Conservation (phyloP, 495 filamentous ascomycete species). For the Patellaria atrata region DNA sequence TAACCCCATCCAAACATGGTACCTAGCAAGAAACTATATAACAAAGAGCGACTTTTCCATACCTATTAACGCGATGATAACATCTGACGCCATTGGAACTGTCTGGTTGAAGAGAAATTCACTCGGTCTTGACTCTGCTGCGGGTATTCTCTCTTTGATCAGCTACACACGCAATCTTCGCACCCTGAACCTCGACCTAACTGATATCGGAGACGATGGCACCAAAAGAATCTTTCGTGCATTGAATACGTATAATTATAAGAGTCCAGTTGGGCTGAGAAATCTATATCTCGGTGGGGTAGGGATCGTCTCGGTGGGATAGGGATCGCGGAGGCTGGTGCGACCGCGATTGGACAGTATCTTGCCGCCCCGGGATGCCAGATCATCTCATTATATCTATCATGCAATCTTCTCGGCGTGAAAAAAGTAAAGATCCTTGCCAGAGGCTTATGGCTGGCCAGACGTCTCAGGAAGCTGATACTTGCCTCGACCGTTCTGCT, state of each 20-base stretch:
- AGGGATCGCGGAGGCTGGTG: constrained; percentile 22
- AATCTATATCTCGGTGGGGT: constrained; percentile 29
- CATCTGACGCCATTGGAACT: constrained; percentile 24
- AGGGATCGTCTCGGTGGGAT: constrained; percentile 27
- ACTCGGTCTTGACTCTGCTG: constrained; percentile 18
- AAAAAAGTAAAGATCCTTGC: constrained; percentile 18
- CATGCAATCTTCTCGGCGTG: constrained; percentile 25
- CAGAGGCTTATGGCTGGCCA: constrained; percentile 17
- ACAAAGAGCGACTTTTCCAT: constrained; percentile 19
- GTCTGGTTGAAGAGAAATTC: constrained; percentile 37
- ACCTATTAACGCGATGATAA: constrained; percentile 24
- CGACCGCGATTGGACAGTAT: constrained; percentile 21
- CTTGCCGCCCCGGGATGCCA: constrained; percentile 19
- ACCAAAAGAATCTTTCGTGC: constrained; percentile 22
- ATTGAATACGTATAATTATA: constrained; percentile 11
- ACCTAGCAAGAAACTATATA: constrained; percentile 31
- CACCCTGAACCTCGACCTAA: constrained; percentile 32
- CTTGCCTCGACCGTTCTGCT: constrained; percentile 22
- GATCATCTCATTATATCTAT: constrained; percentile 25
- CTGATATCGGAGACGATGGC: constrained; percentile 28
- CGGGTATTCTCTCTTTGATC: constrained; percentile 22
- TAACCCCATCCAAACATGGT: constrained; percentile 32
- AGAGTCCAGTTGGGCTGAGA: constrained; percentile 17
- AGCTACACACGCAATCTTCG: constrained; percentile 21
- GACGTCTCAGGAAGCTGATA: constrained; percentile 20